phyloP scores from a whole-genome alignment of 75 land plant species.

The Cunninghamia lanceolata region DNA sequence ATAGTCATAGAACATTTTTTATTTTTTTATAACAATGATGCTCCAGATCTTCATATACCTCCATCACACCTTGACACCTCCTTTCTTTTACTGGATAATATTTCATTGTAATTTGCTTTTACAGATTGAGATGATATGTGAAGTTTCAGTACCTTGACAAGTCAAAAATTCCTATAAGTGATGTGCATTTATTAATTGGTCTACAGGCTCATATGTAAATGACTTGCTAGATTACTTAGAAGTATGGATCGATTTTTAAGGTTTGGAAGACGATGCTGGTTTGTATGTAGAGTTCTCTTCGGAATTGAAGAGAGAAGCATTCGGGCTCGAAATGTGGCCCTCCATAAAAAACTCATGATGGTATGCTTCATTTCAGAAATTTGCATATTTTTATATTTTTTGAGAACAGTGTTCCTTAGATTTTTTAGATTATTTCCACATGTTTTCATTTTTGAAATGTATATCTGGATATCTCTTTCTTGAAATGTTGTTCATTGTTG shows the following conservation, averaged over 20 bases:
- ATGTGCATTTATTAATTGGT: neutral
- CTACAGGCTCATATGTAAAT: neutral
- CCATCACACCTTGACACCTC: neutral
- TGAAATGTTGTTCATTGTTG: neutral
- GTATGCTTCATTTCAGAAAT: neutral
- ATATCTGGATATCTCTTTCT: neutral
- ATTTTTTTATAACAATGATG: neutral
- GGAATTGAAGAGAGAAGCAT: conserved; percentile 3
- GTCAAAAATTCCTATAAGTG: neutral
- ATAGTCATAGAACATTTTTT: neutral
- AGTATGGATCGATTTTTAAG: conserved; percentile 3
- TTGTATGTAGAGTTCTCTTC: conserved; percentile 1
- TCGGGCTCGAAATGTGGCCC: neutral
- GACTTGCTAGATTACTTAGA: conserved; percentile 1
- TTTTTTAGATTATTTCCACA: neutral
- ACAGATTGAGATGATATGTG: neutral
- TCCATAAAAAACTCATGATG: conserved; percentile 1
- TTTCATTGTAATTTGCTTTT: neutral
- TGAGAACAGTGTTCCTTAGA: neutral
- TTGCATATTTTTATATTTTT: neutral
- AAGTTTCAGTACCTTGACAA: neutral
- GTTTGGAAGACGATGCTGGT: conserved; percentile 3
- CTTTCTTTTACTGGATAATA: neutral
- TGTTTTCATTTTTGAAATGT: neutral
- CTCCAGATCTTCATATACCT: neutral